Conservation (phyloP, 345 rosid genomes). For the Punica granatum region DNA sequence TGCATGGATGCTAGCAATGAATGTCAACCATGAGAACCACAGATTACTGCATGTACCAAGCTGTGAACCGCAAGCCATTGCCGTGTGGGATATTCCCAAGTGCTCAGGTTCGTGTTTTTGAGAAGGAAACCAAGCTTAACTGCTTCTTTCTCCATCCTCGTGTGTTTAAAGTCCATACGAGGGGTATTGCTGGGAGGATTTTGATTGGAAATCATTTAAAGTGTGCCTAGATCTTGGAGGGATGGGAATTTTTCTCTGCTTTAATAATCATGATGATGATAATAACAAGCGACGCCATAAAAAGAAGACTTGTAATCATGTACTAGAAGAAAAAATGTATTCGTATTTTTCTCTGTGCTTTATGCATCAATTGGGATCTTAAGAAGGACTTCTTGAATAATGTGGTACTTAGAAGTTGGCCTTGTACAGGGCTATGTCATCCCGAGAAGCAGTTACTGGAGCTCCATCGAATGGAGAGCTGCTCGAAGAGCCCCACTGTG, state of each 20-base stretch:
- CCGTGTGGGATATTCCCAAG: slow-evolving; percentile 90
- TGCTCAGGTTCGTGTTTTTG: slow-evolving; percentile 62
- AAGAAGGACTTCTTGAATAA: background rate
- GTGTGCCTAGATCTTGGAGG: too few species aligned
- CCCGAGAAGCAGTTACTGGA: slow-evolving; percentile 69
- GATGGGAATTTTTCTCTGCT: too few species aligned
- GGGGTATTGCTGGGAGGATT: too few species aligned
- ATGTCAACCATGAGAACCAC: slow-evolving; percentile 79
- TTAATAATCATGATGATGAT: too few species aligned
- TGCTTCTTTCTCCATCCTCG: background rate
- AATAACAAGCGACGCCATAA: too few species aligned
- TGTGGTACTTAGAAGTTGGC: slow-evolving; percentile 6
- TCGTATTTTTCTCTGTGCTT: too few species aligned
- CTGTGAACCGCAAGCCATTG: slow-evolving; percentile 62
- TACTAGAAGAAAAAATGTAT: too few species aligned
- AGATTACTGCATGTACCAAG: slow-evolving; percentile 57
- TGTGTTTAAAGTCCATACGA: too few species aligned
- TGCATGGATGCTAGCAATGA: slow-evolving; percentile 98
- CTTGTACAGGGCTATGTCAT: slow-evolving; percentile 60
- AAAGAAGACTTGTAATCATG: too few species aligned
- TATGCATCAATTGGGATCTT: background rate
- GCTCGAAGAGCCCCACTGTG: slow-evolving; percentile 32
- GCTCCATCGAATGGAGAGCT: slow-evolving; percentile 64
- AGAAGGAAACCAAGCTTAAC: background rate
- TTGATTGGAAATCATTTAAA: slow-evolving; percentile 5